phyloP scores from a whole-genome alignment of 257 asterid genomes.

The Solanum sitiens region DNA sequence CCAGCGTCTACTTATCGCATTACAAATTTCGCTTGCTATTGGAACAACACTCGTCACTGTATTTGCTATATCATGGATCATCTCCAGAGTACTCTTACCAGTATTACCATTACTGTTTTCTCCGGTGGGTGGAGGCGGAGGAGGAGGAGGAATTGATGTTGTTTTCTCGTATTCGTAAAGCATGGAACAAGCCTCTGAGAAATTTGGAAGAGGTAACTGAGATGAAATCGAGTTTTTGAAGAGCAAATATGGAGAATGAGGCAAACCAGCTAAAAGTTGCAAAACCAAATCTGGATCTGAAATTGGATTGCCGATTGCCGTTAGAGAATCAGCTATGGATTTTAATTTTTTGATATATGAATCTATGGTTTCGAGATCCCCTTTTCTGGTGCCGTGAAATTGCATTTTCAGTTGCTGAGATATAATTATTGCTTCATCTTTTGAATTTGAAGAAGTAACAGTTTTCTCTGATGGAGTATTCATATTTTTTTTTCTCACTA shows the following conservation, averaged over 20 bases:
- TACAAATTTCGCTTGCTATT: not conserved
- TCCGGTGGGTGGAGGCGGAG: too few relatives aligned
- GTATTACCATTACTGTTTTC: not conserved
- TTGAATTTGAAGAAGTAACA: not conserved
- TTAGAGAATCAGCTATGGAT: not conserved
- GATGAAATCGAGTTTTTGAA: not conserved
- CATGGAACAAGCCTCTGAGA: not conserved
- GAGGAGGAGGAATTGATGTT: not conserved
- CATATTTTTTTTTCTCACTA: not conserved
- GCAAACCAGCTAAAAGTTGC: not conserved
- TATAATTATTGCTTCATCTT: not conserved
- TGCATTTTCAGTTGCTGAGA: not conserved
- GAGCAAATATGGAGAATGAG: not conserved
- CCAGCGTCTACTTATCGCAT: not conserved
- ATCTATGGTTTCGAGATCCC: not conserved
- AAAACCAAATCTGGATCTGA: not conserved
- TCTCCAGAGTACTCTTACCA: not conserved
- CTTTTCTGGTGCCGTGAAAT: not conserved
- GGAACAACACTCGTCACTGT: not conserved
- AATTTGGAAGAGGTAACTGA: not conserved
- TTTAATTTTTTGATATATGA: not conserved
- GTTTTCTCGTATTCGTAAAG: not conserved
- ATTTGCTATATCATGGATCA: not conserved
- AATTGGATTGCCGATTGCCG: not conserved
- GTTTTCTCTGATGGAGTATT: not conserved